These are phyloP conservation scores for Strobilomyces dryophilus DNA, from an alignment of 768 basidiomycete genomes.

Conservation along the genomic window DNA sequence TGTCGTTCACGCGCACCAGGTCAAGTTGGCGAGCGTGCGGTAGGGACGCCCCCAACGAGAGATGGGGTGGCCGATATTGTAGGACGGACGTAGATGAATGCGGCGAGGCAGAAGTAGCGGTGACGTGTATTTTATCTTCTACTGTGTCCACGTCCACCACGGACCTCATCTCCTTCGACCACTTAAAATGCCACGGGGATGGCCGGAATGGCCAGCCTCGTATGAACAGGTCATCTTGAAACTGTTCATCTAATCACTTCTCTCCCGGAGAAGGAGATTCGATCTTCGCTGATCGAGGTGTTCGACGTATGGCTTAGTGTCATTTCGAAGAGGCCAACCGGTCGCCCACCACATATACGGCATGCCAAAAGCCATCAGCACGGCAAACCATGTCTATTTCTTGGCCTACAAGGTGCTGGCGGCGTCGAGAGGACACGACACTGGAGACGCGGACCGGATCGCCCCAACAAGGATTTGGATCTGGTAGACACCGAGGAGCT, in stretches of 20 bases:
- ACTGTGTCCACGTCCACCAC: conserved; percentile 11
- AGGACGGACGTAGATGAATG: too few relatives aligned
- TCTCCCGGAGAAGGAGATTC: conserved; percentile 90
- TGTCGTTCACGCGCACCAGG: too few relatives aligned
- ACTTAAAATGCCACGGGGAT: conserved; percentile 14
- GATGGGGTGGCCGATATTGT: too few relatives aligned
- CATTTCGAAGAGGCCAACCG: conserved; percentile 84
- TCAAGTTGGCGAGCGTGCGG: too few relatives aligned
- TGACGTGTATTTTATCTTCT: too few relatives aligned
- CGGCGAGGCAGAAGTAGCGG: too few relatives aligned
- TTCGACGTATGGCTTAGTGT: conserved; percentile 87
- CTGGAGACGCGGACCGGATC: conserved; percentile 3
- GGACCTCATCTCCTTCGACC: conserved; percentile 17
- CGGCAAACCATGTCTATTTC: conserved; percentile 96
- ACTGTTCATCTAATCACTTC: conserved; percentile 82
- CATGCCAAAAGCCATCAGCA: conserved; percentile 93
- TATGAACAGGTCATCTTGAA: conserved; percentile 54
- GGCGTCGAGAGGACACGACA: conserved; percentile 10
- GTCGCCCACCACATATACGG: conserved; percentile 95
- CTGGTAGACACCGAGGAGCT: conserved; percentile 47
- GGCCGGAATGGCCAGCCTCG: conserved; percentile 35
- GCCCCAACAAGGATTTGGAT: conserved; percentile 79
- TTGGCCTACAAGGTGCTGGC: conserved; percentile 81
- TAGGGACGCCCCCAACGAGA: too few relatives aligned
- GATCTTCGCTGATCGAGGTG: conserved; percentile 81